Base-by-base conservation (phyloP, 768 basidiomycete genomes). In the Scleroderma bovista region DNA sequence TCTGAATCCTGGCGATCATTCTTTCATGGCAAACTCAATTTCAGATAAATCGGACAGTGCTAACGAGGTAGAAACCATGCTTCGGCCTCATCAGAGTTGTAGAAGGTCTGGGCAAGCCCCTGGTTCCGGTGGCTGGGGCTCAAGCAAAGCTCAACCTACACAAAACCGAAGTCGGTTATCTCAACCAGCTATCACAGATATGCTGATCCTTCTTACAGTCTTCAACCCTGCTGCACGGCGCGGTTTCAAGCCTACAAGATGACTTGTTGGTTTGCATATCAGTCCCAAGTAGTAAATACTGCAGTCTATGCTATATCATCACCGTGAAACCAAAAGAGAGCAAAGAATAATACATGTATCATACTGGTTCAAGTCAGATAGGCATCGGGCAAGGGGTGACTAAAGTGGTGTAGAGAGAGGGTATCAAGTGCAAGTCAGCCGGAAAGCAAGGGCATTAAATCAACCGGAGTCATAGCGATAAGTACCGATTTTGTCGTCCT, bases 401-500 rank as follows among this genome's bases (percentile, higher is more conserved):
- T 53, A 53, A 42, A 48, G 31, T 58, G 58, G 44, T 48, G 59
- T 29, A 52, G 32, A 24, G 43, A 9, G 22, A 47, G 50, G 45
- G 51, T 54, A 47, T 59, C 31, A 55, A 24, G 50, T 51, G 34
- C 50, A 42, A 56, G 34, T 50, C 34, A 47, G 22, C 24, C 12
- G 11, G 38, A 52, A 56, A 56, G 32, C 29, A 44, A 45, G 39
- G n/a, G 31, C 44, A 47, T 44, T 53, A 48, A 33, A 37, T 53
- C 48, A 55, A 62, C 58, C 10, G 22, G 24, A 72, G 36, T 68
- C 63, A 38, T 62, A 54, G 51, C 73, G 72, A 43, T 89, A 61
- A 41, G 71, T 75, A 29, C 87, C 87, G 59, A 83, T 86, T 70
- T 84, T 85, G 63, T 89, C 86, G 55, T 92, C 89, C 55, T 89